Base-by-base conservation (phyloP, 805 yeast species). In the Jamesozyma rosinii region DNA sequence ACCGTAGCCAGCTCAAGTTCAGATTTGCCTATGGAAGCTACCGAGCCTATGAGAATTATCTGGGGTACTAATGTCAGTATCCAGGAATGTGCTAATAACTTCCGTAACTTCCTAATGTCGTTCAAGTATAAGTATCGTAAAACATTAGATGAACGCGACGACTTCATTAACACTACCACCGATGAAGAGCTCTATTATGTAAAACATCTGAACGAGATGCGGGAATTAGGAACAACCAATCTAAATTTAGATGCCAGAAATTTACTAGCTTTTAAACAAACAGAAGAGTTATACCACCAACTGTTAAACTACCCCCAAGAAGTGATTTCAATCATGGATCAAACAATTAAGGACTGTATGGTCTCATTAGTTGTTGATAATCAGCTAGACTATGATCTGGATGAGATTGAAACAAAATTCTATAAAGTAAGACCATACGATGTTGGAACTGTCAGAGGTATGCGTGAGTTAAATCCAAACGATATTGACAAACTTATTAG, bases 61-160 rank as follows among this genome's bases (percentile, higher is more conserved):
- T 92, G 98, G 98, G 98, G 98, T 65, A 92, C 98, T 1, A 88
- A 90, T 58, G 95, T 92, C 22, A 83, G 94, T 38, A 89, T 92
- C 57, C 85, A 79, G 57, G 96, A 92, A 57, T 81, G 92, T 53
- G 75, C 84, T 32, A 82, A 78, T 51, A 73, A 76, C 40, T 90
- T 92, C 67, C 72, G 94, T 50, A 80, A 80, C 49, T 92, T 92
- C 52, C 67, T 92, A 54, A 80, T 83, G 81, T 76, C 82, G 21
- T 92, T 88, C 70, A 84, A 87, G 59, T 67, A 74, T 65, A 83
- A 80, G 56, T 79, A 84, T 63, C 74, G 97, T 47, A 76, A 75
- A 52, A 57, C 59, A 5, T 59, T 71, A 47, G 74, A 67, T 44
- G 59, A 47, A 45, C 58, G 50, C 26, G 66, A 58, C 15, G 61